Evolutionary conservation across 2,329 filamentous ascomycete genomes (phyloP).

Genomic region (Neofusicoccum sp.): DNA sequence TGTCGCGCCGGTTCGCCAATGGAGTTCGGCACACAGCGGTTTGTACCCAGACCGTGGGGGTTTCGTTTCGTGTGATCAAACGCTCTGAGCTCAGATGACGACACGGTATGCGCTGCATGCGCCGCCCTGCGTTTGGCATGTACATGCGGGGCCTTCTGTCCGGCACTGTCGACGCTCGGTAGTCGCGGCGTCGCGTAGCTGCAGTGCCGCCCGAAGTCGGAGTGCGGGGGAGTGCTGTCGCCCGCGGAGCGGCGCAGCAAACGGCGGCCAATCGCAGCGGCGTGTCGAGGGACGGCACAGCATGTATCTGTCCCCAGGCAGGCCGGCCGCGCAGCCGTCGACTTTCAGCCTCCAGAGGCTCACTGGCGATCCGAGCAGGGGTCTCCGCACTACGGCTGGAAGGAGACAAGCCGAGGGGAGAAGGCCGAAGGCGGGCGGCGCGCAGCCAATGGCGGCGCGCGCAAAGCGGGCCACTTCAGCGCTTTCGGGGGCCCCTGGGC

Average conservation of each 20-base stretch:
- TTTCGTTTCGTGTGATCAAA: neutral
- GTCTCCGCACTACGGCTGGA: slow-evolving; percentile 7
- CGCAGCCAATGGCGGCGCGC: neutral
- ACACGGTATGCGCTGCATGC: neutral
- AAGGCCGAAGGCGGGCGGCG: slow-evolving; percentile 7
- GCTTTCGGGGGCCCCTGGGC: slow-evolving; percentile 2
- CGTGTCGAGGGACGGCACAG: neutral
- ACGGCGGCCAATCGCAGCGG: neutral
- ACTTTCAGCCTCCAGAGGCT: slow-evolving; percentile 16
- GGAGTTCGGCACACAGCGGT: neutral
- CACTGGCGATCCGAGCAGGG: slow-evolving; percentile 15
- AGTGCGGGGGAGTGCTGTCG: neutral
- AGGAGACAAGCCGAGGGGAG: slow-evolving; percentile 5
- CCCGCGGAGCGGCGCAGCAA: neutral
- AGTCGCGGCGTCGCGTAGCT: neutral
- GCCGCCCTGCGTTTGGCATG: neutral
- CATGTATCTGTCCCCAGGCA: neutral
- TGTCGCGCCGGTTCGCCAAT: neutral
- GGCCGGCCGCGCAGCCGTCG: too few relatives aligned
- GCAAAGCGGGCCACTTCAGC: slow-evolving; percentile 2
- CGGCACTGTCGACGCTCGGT: neutral
- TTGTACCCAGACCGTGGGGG: neutral
- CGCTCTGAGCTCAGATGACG: neutral
- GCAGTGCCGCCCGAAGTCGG: slow-evolving; percentile 4
- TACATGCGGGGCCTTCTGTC: neutral